A percentile compares a stretch with the other conserved stretches of the same genome.
phyloP scores from a whole-genome alignment of 192 early-diverging fungal species.

The Coemansia sp. region DNA sequence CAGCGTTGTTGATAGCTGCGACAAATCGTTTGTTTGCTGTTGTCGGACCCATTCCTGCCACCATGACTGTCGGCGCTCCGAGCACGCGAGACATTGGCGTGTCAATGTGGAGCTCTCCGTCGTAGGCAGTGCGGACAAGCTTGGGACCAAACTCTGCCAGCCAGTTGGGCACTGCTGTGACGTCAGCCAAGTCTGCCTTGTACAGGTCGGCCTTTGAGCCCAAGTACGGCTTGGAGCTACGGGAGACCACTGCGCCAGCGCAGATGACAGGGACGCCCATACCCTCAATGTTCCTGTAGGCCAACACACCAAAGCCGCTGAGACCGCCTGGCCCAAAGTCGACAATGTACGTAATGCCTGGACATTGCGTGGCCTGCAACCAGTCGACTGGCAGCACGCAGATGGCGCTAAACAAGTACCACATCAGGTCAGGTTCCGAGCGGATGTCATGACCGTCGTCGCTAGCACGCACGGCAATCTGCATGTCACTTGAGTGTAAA shows the following conservation, averaged over 20 bases:
- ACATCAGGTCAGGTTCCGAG: conserved; percentile 54
- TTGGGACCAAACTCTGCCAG: conserved; percentile 75
- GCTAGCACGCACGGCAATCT: conserved; percentile 69
- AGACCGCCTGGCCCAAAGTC: conserved; percentile 92
- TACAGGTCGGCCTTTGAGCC: conserved; percentile 74
- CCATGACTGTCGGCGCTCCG: conserved; percentile 88
- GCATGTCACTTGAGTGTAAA: conserved; percentile 16
- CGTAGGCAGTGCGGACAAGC: conserved; percentile 61
- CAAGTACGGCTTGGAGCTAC: conserved; percentile 52
- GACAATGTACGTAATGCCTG: conserved; percentile 76
- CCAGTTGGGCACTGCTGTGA: conserved; percentile 86
- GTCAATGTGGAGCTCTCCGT: conserved; percentile 74
- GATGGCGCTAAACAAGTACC: conserved; percentile 64
- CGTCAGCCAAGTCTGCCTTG: conserved; percentile 60
- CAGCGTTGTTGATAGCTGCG: conserved; percentile 81
- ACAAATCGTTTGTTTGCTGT: conserved; percentile 79
- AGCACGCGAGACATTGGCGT: conserved; percentile 81
- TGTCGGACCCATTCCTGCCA: conserved; percentile 92
- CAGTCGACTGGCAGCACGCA: conserved; percentile 63
- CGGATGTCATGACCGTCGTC: conserved; percentile 80
- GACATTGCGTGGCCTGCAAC: conserved; percentile 57
- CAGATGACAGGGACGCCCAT: conserved; percentile 63
- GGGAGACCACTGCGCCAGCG: conserved; percentile 15
- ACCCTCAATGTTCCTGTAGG: conserved; percentile 86
- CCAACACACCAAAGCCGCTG: conserved; percentile 80